A percentile compares a stretch with the other conserved stretches of the same genome.
phyloP scores from a whole-genome alignment of 129 eudicot species.

The Solidago caesia region DNA sequence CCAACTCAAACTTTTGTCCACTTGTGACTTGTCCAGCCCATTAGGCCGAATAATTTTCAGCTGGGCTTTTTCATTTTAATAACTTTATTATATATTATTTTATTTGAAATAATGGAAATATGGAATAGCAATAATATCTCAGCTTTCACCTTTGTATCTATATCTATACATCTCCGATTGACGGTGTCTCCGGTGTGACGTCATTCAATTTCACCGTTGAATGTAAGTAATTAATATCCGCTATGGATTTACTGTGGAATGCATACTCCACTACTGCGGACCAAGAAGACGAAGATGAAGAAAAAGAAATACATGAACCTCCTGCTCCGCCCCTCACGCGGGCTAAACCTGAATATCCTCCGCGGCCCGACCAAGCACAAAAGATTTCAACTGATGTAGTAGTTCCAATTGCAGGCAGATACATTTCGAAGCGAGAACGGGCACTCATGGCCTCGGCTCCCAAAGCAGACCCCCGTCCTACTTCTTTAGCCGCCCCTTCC shows the following conservation, averaged over 20 bases:
- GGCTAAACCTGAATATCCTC: slow-evolving; percentile 25
- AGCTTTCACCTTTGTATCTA: too few species aligned
- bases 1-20: too few species aligned
- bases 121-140: too few species aligned
- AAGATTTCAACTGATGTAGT: slow-evolving; percentile 33
- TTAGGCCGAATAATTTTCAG: too few species aligned
- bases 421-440: slow-evolving; percentile 83
- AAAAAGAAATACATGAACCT: slow-evolving; percentile 25
- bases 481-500: slow-evolving; percentile 26
- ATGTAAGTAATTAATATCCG: neutral
- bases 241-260: slow-evolving; percentile 63
- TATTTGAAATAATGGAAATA: too few species aligned
- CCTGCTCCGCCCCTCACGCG: slow-evolving; percentile 42
- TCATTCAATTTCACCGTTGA: too few species aligned
- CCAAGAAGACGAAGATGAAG: slow-evolving; percentile 70
- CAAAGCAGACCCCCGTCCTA: slow-evolving; percentile 19
- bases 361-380: neutral
- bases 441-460: slow-evolving; percentile 44
- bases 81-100: too few species aligned
- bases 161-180: too few species aligned
- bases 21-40: too few species aligned
- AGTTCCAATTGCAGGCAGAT: slow-evolving; percentile 68
- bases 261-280: slow-evolving; percentile 57
- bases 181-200: too few species aligned
- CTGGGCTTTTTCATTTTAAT: too few species aligned